A percentile compares a stretch with the other conserved stretches of the same genome.
phyloP scores from a whole-genome alignment of 1,139 yeast genomes.

The Candida sp. region DNA sequence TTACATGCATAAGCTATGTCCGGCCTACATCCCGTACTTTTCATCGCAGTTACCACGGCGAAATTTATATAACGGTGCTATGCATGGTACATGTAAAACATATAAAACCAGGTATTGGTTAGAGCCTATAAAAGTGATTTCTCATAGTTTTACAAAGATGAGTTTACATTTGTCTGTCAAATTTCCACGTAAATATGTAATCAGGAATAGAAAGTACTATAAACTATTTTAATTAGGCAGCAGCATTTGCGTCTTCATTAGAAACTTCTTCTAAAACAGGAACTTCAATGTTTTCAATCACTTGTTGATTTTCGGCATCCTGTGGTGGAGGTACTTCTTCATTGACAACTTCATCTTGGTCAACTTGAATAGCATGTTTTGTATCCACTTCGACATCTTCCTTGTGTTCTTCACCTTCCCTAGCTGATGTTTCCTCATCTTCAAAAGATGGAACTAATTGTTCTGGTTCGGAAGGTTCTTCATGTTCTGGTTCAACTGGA shows the following conservation, averaged over 20 bases:
- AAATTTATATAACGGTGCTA: no score
- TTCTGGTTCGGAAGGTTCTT: slow-evolving; percentile 6
- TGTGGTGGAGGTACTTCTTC: slow-evolving; percentile 1
- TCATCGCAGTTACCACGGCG: not conserved
- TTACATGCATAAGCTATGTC: not conserved
- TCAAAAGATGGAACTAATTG: slow-evolving; percentile 6
- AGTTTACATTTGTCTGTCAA: no score
- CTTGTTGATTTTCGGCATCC: not conserved
- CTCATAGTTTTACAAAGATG: no score
- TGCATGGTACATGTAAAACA: no score
- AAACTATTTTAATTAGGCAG: not conserved
- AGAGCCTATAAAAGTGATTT: no score
- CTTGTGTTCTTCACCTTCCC: slow-evolving; percentile 3
- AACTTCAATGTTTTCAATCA: not conserved
- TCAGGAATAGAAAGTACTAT: not conserved
- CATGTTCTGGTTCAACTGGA: slow-evolving; percentile 7
- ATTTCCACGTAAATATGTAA: no score
- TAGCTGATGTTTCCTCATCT: slow-evolving; percentile 7
- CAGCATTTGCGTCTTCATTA: not conserved
- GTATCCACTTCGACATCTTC: not conserved
- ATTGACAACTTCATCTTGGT: not conserved
- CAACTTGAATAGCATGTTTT: not conserved
- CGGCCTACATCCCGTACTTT: not conserved
- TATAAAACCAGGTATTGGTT: no score
- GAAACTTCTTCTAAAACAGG: not conserved